phyloP scores from a whole-genome alignment of 495 filamentous ascomycete species.

The Talaromyces trachyspermus region DNA sequence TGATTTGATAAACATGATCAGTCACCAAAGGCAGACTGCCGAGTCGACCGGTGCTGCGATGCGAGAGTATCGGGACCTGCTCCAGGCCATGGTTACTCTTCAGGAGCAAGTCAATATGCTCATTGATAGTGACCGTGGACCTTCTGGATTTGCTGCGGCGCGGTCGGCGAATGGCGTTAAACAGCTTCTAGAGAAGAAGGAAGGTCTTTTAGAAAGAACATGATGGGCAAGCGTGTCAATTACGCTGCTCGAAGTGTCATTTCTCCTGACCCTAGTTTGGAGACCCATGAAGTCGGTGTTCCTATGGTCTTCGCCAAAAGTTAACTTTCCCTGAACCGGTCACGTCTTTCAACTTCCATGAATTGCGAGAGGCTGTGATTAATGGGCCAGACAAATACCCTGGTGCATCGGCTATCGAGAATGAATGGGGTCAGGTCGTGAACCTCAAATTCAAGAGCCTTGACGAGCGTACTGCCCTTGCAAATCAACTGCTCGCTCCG shows the following conservation, averaged over 20 bases:
- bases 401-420: slow-evolving; percentile 88
- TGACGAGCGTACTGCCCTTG: slow-evolving; percentile 77
- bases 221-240: slow-evolving; percentile 99
- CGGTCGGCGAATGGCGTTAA: slow-evolving; percentile 66
- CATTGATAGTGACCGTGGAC: slow-evolving; percentile 77
- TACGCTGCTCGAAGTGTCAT: slow-evolving; percentile 97
- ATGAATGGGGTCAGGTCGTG: slow-evolving; percentile 86
- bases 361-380: slow-evolving; percentile 91
- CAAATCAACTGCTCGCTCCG: slow-evolving; percentile 88
- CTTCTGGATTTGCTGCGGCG: slow-evolving; percentile 33
- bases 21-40: slow-evolving; percentile 56
- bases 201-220: slow-evolving; percentile 98
- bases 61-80: slow-evolving; percentile 52
- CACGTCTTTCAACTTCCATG: slow-evolving; percentile 92
- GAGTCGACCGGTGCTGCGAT: slow-evolving; percentile 30
- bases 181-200: slow-evolving; percentile 97
- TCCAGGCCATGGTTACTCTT: slow-evolving; percentile 67
- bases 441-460: slow-evolving; percentile 77
- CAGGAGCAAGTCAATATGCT: slow-evolving; percentile 88
- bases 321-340: slow-evolving; percentile 96
- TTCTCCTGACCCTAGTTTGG: slow-evolving; percentile 96
- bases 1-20: slow-evolving; percentile 64
- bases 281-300: slow-evolving; percentile 97
- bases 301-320: slow-evolving; percentile 95
- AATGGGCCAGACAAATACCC: slow-evolving; percentile 93